These are phyloP conservation scores for Botryotinia globosa DNA, from an alignment of 2,329 filamentous ascomycete genomes.

Conservation along the genomic window DNA sequence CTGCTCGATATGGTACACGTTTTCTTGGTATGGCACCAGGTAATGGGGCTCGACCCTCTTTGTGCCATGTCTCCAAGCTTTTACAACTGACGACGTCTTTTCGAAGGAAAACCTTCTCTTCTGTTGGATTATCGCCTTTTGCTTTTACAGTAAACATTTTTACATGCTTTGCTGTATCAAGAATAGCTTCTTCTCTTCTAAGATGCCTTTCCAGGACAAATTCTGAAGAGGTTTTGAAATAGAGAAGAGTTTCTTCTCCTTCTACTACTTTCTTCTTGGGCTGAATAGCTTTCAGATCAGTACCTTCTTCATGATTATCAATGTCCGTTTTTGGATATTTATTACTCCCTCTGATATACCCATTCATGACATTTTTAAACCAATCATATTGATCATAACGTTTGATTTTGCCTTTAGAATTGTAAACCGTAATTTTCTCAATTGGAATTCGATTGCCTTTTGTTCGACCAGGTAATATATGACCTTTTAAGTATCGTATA, in stretches of 20 bases:
- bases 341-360: slow-evolving; percentile 58
- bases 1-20: slow-evolving; percentile 82
- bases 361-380: slow-evolving; percentile 77
- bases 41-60: slow-evolving; percentile 79
- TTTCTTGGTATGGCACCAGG: slow-evolving; percentile 75
- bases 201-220: slow-evolving; percentile 84
- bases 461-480: slow-evolving; percentile 80
- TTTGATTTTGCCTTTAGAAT: slow-evolving; percentile 72
- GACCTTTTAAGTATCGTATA: slow-evolving; percentile 80
- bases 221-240: slow-evolving; percentile 81
- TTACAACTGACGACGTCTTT: slow-evolving; percentile 82
- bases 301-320: slow-evolving; percentile 76
- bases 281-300: slow-evolving; percentile 70
- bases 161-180: slow-evolving; percentile 64
- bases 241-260: slow-evolving; percentile 79
- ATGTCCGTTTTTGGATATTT: slow-evolving; percentile 60
- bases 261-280: slow-evolving; percentile 71
- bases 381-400: slow-evolving; percentile 79
- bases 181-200: slow-evolving; percentile 85
- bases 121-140: slow-evolving; percentile 69
- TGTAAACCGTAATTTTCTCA: slow-evolving; percentile 79
- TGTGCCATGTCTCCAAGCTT: slow-evolving; percentile 95
- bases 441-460: slow-evolving; percentile 77
- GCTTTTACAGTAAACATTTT: slow-evolving; percentile 71
- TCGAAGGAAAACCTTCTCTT: slow-evolving; percentile 78